Base-by-base conservation (phyloP, 2,329 filamentous ascomycete species). In the Annulohypoxylon truncatum region DNA sequence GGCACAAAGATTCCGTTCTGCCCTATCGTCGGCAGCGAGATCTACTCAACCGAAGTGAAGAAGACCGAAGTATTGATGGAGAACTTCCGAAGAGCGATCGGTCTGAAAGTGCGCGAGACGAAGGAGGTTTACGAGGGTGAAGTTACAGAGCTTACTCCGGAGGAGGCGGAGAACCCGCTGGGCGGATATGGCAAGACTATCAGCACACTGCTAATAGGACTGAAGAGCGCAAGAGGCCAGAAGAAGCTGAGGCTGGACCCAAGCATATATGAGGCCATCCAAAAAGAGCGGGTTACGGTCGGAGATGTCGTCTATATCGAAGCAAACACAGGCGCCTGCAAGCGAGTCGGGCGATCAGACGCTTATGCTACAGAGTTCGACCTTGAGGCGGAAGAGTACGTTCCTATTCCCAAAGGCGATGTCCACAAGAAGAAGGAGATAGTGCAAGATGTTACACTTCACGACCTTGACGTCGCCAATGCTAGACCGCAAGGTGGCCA, bases 371-470 rank as follows among this genome's bases (percentile, higher is more conserved):
- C 96, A 54, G 96, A 99, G 79, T 99, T 99, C 78, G 96, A 99
- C 78, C 89, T 99, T 52, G 96, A 99, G 83, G 96, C 96, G 1
- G 96, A 99, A 81, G 96, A 99, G 82, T 99, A 99, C 79, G 96
- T 99, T 71, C 96, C 96, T 4, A 96, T 99, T 69, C 96, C 96
- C 62, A 99, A 99, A 84, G 96, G 96, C 63, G 96, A 99, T 76
- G 96, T 99, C 57, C 96, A 98, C 85, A 99, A 99, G 88, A 98
- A 97, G 89, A 99, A 99, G 85, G 96, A 99, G 82, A 97, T 99
- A 73, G 96, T 99, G 33, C 96, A 99, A 79, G 96, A 99, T 76
- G 96, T 99, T 68, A 97, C 96, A 47, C 86, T 99, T 70, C 96
- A 99, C 80, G 96, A 99, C 77, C 85, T 99, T 61, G 96, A 99